These are phyloP conservation scores for Ustilago lituana DNA, from an alignment of 1,284 basidiomycete genomes.

Conservation along the genomic window DNA sequence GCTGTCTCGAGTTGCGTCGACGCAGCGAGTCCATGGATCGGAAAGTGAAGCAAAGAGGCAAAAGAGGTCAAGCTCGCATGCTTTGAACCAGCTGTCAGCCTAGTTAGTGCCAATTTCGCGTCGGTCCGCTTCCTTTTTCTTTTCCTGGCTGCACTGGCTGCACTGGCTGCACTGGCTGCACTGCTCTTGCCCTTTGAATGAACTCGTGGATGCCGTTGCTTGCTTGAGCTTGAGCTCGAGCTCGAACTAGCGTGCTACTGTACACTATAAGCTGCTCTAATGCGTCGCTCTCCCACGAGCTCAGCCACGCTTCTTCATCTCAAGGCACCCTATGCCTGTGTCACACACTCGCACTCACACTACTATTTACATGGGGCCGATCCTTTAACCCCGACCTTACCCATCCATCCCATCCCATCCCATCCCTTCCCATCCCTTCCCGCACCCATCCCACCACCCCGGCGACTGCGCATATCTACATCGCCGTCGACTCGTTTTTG, in stretches of 20 bases:
- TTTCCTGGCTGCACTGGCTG: too few relatives aligned
- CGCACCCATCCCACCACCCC: too few relatives aligned
- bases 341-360: too few relatives aligned
- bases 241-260: background rate
- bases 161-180: background rate
- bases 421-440: background rate
- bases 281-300: conserved; percentile 33
- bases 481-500: too few relatives aligned
- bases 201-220: conserved; percentile 17
- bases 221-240: conserved; percentile 5
- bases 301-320: conserved; percentile 33
- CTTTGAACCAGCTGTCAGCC: conserved; percentile 8
- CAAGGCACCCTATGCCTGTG: too few relatives aligned
- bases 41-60: background rate
- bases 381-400: background rate
- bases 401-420: background rate
- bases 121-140: conserved; percentile 1
- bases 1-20: conserved; percentile 18
- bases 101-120: conserved; percentile 11
- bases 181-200: background rate
- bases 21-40: conserved; percentile 10
- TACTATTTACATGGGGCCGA: background rate
- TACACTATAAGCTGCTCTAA: too few relatives aligned
- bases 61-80: conserved; percentile 1
- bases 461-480: too few relatives aligned